Evolutionary conservation across 805 yeast species (phyloP).

Genomic region (Candida nanaspora): DNA sequence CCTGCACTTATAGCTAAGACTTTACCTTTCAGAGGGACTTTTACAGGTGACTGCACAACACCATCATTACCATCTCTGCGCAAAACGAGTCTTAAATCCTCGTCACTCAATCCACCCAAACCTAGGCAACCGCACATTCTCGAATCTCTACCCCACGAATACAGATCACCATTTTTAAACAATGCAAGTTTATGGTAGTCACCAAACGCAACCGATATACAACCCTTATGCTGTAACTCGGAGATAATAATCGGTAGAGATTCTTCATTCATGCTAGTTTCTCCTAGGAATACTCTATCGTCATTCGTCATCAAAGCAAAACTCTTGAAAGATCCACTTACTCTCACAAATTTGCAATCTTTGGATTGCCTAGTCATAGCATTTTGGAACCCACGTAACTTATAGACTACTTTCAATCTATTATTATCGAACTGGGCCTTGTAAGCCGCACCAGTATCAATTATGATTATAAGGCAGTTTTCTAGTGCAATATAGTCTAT

Average conservation of each 20-base stretch:
- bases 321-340: conserved; percentile 47
- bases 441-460: conserved; percentile 33
- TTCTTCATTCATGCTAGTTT: conserved; percentile 10
- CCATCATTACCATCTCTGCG: neutral
- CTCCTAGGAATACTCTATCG: conserved; percentile 39
- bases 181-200: conserved; percentile 67
- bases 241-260: conserved; percentile 27
- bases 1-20: conserved; percentile 62
- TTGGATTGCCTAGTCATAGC: conserved; percentile 2
- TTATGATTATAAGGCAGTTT: conserved; percentile 44
- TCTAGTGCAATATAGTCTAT: conserved; percentile 52
- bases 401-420: conserved; percentile 24
- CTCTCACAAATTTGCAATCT: conserved; percentile 34
- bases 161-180: conserved; percentile 47
- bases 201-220: conserved; percentile 57
- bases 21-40: conserved; percentile 31
- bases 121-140: conserved; percentile 66
- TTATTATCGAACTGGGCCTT: conserved; percentile 25
- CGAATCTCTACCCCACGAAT: conserved; percentile 66
- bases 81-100: conserved; percentile 19
- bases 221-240: conserved; percentile 38
- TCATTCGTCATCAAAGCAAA: conserved; percentile 51
- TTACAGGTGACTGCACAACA: conserved; percentile 32
- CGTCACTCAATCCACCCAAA: conserved; percentile 31
- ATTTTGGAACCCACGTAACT: conserved; percentile 20